These are phyloP conservation scores for Sclerotinia trifoliorum DNA, from an alignment of 2,329 filamentous ascomycete genomes.

Conservation along the genomic window DNA sequence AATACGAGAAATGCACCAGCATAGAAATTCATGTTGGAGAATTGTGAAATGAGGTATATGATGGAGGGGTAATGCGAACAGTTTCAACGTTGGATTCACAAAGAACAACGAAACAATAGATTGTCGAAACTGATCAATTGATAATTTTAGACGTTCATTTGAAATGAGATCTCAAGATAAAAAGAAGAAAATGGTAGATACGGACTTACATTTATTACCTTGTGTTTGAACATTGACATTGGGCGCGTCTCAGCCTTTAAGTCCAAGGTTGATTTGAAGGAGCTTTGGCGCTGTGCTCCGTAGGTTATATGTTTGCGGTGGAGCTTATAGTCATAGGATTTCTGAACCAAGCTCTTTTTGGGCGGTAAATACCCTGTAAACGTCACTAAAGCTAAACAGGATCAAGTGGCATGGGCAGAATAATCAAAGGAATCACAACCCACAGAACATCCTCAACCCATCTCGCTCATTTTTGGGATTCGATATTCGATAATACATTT, in stretches of 20 bases:
- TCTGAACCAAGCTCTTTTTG: background rate
- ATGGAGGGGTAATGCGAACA: constrained; percentile 3
- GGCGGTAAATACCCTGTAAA: constrained; percentile 6
- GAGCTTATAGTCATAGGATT: background rate
- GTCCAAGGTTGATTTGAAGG: background rate
- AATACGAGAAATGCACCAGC: constrained; percentile 33
- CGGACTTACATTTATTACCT: constrained; percentile 1
- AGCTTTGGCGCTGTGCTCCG: background rate
- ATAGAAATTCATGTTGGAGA: constrained; percentile 34
- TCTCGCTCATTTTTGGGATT: constrained; percentile 6
- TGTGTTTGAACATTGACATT: constrained; percentile 1
- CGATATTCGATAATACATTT: background rate
- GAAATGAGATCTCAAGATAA: background rate
- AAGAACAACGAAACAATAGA: background rate
- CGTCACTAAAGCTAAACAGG: constrained; percentile 5
- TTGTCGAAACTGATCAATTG: background rate
- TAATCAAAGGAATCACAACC: constrained; percentile 11
- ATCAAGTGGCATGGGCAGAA: constrained; percentile 17
- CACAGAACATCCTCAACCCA: constrained; percentile 5
- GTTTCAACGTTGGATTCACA: background rate
- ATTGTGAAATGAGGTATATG: background rate
- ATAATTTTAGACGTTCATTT: background rate
- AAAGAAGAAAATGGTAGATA: background rate
- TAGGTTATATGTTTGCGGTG: background rate
- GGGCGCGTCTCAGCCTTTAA: background rate